Percentiles rank a stretch among this genome's conserved stretches.
These are phyloP conservation scores for Aspergillus avenaceus DNA, from an alignment of 495 filamentous ascomycete species.

Conservation along the genomic window DNA sequence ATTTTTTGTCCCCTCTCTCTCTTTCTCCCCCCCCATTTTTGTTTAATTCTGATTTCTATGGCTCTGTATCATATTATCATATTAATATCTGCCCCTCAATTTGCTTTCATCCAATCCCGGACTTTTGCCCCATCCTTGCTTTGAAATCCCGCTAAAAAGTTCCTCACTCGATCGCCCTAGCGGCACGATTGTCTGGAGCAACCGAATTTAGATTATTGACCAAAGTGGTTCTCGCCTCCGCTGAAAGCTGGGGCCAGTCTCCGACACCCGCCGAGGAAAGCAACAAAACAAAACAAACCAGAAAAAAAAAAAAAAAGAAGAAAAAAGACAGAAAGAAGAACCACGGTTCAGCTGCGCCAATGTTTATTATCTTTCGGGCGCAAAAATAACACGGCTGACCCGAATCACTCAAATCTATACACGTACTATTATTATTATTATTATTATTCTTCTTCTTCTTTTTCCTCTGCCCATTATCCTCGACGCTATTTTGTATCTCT, in stretches of 20 bases:
- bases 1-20: background rate
- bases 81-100: too few relatives aligned
- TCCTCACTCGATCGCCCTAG: constrained; percentile 14
- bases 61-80: too few relatives aligned
- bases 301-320: background rate
- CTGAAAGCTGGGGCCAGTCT: constrained; percentile 4
- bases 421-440: background rate
- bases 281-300: too few relatives aligned
- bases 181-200: constrained; percentile 29
- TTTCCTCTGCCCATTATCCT: constrained; percentile 8
- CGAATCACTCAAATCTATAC: background rate
- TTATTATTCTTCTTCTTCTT: constrained; percentile 1
- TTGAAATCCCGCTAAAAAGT: constrained; percentile 18
- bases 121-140: constrained; percentile 8
- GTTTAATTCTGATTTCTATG: background rate
- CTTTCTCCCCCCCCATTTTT: background rate
- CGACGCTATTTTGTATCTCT: background rate
- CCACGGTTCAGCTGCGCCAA: constrained; percentile 37
- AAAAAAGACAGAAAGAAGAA: constrained; percentile 19
- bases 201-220: constrained; percentile 10
- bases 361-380: background rate
- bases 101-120: background rate
- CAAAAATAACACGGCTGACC: background rate
- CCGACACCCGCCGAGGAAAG: constrained; percentile 15
- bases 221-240: constrained; percentile 1